Evolutionary conservation across 345 rosid genomes (phyloP), one percentile per base, ranked within the genome.

Genomic region (Euphorbia tirucalli): DNA sequence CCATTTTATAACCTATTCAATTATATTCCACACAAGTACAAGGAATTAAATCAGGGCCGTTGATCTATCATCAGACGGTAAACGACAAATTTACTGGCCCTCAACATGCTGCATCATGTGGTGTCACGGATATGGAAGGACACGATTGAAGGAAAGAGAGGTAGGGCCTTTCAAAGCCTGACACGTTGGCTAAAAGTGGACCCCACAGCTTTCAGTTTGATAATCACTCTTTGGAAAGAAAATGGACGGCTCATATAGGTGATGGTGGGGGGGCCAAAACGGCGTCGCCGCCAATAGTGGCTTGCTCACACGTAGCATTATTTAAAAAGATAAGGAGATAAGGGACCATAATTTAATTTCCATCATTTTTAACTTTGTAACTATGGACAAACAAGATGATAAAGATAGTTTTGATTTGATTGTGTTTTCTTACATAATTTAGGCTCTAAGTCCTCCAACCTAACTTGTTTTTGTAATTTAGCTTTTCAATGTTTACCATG

Each of bases 211-310:
- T 18, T 13, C 1, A 8, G 16, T 27, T 11, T 2, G 32, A 60
- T 60, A 18, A 2, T 16, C 9, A 14, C 64, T 15, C 19, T 10
- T 15, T 27, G 13, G 0, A 6, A 3, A 30, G 8, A n/a, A 3
- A 65, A 15, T 44, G 56, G 56, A 65, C 69, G 69, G 69, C 68
- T 65, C 14, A 25, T 65, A 16, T 27, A 7, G 22, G 43, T 7
- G 44, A 25, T 2, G 25, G 35, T 24, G 8, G 43, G n/a, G 7
- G 32, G 1, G 25, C 41, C 54, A 41, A 24, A 39, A 27, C 2
- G 52, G 69, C 68, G 4, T 41, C 35, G 7, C 11, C 25, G 30
- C 21, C 49, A n/a, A 14, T 44, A 32, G 44, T 4, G 13, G 50
- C 50, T 64, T 10, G 30, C 1, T 37, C 50, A 65, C 68, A 65